Evolutionary conservation across 345 rosid species (phyloP).

Genomic region (Aquilaria sinensis): DNA sequence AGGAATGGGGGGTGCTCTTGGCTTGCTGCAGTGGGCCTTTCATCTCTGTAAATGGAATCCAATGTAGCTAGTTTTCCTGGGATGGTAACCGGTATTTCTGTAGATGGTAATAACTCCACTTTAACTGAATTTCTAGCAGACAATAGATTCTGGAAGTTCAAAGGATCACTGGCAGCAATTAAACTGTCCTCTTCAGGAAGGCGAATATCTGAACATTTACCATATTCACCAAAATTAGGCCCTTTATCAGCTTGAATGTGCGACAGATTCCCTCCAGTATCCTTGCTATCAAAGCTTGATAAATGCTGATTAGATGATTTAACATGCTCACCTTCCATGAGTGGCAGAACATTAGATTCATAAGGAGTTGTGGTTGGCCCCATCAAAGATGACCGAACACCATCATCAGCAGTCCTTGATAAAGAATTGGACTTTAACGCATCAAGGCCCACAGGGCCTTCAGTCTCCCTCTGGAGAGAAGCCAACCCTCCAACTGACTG

Average conservation of each 20-base stretch:
- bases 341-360: slow-evolving; percentile 23
- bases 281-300: slow-evolving; percentile 34
- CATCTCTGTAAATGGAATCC: slow-evolving; percentile 49
- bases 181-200: slow-evolving; percentile 59
- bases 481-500: slow-evolving; percentile 67
- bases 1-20: slow-evolving; percentile 48
- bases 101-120: slow-evolving; percentile 34
- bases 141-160: slow-evolving; percentile 28
- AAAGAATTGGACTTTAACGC: slow-evolving; percentile 32
- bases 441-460: slow-evolving; percentile 34
- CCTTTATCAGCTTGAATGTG: slow-evolving; percentile 37
- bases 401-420: slow-evolving; percentile 24
- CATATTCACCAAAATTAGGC: slow-evolving; percentile 29
- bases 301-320: slow-evolving; percentile 44
- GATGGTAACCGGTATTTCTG: slow-evolving; percentile 37
- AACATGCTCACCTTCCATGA: slow-evolving; percentile 33
- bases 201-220: slow-evolving; percentile 19
- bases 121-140: slow-evolving; percentile 36
- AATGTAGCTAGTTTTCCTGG: slow-evolving; percentile 59
- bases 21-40: slow-evolving; percentile 38
- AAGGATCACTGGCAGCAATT: slow-evolving; percentile 25
- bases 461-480: slow-evolving; percentile 29
- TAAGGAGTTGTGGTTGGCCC: slow-evolving; percentile 27
- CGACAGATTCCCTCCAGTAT: slow-evolving; percentile 32
- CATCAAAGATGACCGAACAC: slow-evolving; percentile 21